These are phyloP conservation scores for Ceriops tagal DNA, from an alignment of 345 rosid species.

Conservation along the genomic window DNA sequence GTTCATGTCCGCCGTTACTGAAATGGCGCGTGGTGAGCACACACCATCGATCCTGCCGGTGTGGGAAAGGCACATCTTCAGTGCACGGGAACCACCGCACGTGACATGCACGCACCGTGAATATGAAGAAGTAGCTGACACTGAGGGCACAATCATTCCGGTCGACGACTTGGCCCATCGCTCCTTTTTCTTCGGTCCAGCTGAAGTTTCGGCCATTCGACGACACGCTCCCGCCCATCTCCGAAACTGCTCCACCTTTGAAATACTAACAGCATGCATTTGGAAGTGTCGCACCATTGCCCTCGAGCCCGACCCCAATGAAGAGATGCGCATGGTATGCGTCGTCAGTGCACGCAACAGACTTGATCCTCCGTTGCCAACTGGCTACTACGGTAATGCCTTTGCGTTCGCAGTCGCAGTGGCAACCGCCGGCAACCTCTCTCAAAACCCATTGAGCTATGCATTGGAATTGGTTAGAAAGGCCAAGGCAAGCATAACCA, in stretches of 20 bases:
- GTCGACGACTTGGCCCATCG: constrained; percentile 6
- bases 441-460: constrained; percentile 12
- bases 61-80: constrained; percentile 10
- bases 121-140: constrained; percentile 12
- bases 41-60: not conserved
- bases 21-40: not conserved
- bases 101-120: constrained; percentile 4
- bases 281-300: constrained; percentile 24
- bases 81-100: constrained; percentile 13
- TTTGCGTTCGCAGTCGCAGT: constrained; percentile 18
- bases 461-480: constrained; percentile 19
- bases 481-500: constrained; percentile 18
- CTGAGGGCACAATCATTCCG: constrained; percentile 4
- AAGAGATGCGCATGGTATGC: constrained; percentile 10
- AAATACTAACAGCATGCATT: constrained; percentile 16
- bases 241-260: constrained; percentile 1
- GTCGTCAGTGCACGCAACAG: constrained; percentile 7
- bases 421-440: constrained; percentile 7
- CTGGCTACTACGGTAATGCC: constrained; percentile 19
- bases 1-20: not conserved
- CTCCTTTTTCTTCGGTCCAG: constrained; percentile 17
- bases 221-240: not conserved
- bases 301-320: constrained; percentile 3
- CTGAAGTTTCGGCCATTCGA: not conserved
- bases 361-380: constrained; percentile 9